Evolutionary conservation across 768 basidiomycete species (phyloP), one percentile per base, ranked within the genome.

Genomic region (Pleurotus salmoneostramineus): DNA sequence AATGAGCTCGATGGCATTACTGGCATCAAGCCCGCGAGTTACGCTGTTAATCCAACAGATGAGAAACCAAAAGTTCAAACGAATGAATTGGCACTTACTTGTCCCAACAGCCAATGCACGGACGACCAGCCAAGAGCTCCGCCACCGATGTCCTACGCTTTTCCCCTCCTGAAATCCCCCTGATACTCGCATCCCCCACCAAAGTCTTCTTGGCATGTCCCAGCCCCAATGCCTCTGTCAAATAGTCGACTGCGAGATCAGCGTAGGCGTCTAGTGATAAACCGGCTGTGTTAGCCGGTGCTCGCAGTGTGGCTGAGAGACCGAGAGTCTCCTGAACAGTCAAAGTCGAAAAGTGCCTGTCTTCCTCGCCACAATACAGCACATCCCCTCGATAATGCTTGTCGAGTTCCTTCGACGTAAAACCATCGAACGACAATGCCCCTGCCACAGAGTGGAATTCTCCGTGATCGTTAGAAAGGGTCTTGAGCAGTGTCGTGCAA

Each of bases 301-400:
- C 82, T 27, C 91, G 86, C 14, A 83, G 86, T 61, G 77, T 81
- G 0, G 87, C 80, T 0, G 89, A 87, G 58, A 91, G 89, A 12
- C 68, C 74, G 33, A 97, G 76, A 0, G 91, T 93, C 66, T 93
- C 80, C 8, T 82, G 79, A 34, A 93, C 91, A 4, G 89, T 91
- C 31, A 96, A 78, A 7, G 88, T 90, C 4, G 93, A 89, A 63
- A 94, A 89, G 67, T 93, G 92, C 1, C 90, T 75, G 66, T 95
- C 92, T 63, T 93, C 92, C 73, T 91, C 92, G 0, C 90, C 89
- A 59, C 82, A 87, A 67, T 91, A 93, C 56, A 83, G 82, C 2
- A 91, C 85, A 65, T 92, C 92, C 12, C 93, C 94, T 2, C 88
- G 86, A 67, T 84, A 89, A 52, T 80, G 80, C 59, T 82, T 79